These are phyloP conservation scores for Phialocephala subalpina DNA, from an alignment of 2,329 filamentous ascomycete genomes.

Conservation along the genomic window DNA sequence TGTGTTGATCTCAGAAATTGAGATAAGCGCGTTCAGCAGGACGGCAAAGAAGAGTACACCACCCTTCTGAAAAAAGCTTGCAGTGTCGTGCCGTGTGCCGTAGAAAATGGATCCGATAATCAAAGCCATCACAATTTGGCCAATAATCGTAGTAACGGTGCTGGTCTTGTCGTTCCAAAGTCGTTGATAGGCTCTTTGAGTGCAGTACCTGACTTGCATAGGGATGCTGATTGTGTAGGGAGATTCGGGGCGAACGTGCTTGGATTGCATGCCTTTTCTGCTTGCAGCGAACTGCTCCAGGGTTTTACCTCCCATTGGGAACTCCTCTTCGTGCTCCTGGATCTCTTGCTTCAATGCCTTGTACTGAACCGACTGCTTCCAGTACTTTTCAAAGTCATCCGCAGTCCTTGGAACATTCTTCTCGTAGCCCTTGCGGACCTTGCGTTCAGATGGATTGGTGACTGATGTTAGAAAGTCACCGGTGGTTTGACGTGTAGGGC, in stretches of 20 bases:
- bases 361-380: conserved; percentile 54
- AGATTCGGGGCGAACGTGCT: conserved; percentile 69
- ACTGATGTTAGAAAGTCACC: conserved; percentile 82
- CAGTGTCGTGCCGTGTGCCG: conserved; percentile 60
- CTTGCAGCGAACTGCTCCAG: conserved; percentile 48
- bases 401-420: conserved; percentile 62
- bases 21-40: conserved; percentile 71
- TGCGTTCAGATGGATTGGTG: conserved; percentile 68
- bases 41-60: conserved; percentile 74
- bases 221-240: conserved; percentile 83
- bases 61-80: conserved; percentile 68
- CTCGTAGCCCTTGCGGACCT: conserved; percentile 63
- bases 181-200: conserved; percentile 82
- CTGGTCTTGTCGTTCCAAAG: conserved; percentile 79
- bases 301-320: conserved; percentile 45
- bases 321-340: conserved; percentile 57
- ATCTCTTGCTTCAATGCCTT: conserved; percentile 55
- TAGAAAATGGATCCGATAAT: conserved; percentile 72
- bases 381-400: conserved; percentile 62
- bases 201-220: conserved; percentile 81
- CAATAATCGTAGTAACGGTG: conserved; percentile 57
- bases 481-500: conserved; percentile 59
- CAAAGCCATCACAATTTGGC: conserved; percentile 60
- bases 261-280: conserved; percentile 50
- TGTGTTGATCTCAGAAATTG: conserved; percentile 69